Percentiles rank a stretch among this genome's conserved stretches.
Evolutionary conservation across 352 stramenopile genomes (phyloP).

Genomic region (Phytophthora lateralis): DNA sequence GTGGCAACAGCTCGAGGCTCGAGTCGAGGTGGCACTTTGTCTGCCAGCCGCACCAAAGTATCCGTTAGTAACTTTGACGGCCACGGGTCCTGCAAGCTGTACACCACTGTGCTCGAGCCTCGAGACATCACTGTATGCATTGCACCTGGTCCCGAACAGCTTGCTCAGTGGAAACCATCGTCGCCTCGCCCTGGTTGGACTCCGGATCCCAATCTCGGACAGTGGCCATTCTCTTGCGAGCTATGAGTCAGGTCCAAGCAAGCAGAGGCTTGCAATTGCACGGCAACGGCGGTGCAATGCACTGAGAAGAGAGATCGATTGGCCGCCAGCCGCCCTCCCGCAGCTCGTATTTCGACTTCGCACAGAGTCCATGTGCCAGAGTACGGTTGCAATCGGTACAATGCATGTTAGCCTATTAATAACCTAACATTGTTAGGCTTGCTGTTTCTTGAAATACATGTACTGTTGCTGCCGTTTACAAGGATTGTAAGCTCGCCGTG

Average conservation of each 20-base stretch:
- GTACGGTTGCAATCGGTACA: background rate
- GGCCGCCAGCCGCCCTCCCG: background rate
- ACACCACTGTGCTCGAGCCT: no score
- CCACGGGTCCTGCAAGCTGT: background rate
- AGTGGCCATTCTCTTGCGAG: constrained; percentile 14
- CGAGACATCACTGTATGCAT: background rate
- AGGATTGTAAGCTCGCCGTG: background rate
- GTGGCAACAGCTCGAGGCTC: constrained; percentile 7
- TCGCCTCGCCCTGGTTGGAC: constrained; percentile 7
- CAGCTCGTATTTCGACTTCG: background rate
- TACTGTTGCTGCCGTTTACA: background rate
- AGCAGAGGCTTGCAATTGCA: constrained; percentile 14
- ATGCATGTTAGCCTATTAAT: constrained; percentile 1
- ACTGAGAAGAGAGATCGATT: constrained; percentile 3
- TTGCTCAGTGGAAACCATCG: constrained; percentile 25
- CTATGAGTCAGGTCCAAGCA: constrained; percentile 24
- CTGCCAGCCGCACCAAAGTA: constrained; percentile 29
- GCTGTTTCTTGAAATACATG: background rate
- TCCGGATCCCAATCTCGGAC: constrained; percentile 21
- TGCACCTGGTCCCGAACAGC: constrained; percentile 18
- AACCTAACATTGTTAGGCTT: no score
- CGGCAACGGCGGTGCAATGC: background rate
- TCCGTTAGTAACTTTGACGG: constrained; percentile 28
- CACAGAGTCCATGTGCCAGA: background rate
- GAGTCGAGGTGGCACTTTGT: constrained; percentile 12